Evolutionary conservation across 371 early-diverging fungal species (phyloP).

Genomic region (Syncephalastrum monosporum): DNA sequence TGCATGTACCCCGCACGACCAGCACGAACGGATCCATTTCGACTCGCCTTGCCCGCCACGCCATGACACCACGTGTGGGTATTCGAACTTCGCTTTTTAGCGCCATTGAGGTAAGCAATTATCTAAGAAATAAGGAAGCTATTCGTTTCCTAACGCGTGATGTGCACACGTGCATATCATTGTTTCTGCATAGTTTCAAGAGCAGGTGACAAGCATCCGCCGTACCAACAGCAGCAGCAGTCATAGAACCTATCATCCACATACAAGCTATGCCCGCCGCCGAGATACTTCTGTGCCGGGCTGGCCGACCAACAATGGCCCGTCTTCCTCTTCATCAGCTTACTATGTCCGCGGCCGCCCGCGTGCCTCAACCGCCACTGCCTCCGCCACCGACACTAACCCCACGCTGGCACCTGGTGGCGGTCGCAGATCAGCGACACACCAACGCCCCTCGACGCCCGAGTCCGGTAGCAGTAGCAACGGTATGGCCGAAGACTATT

Average conservation of each 20-base stretch:
- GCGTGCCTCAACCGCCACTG: slow-evolving; percentile 14
- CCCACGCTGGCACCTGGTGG: not conserved
- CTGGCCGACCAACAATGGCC: not conserved
- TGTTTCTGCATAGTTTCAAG: slow-evolving; percentile 28
- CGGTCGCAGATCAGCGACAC: not conserved
- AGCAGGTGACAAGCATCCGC: slow-evolving; percentile 32
- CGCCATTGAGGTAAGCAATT: slow-evolving; percentile 39
- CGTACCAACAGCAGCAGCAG: slow-evolving; percentile 29
- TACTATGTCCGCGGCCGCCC: slow-evolving; percentile 5
- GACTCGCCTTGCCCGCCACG: slow-evolving; percentile 28
- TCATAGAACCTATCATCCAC: slow-evolving; percentile 7
- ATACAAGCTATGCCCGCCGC: slow-evolving; percentile 6
- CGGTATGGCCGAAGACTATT: slow-evolving; percentile 22
- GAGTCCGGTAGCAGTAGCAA: slow-evolving; percentile 15
- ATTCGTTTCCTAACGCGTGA: slow-evolving; percentile 1
- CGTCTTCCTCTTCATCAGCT: not conserved
- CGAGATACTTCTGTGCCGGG: slow-evolving; percentile 14
- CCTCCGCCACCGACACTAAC: slow-evolving; percentile 1
- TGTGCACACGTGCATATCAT: not conserved
- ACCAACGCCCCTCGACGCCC: slow-evolving; percentile 4
- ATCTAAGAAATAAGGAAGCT: not conserved
- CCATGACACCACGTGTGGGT: slow-evolving; percentile 44
- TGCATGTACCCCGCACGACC: slow-evolving; percentile 29
- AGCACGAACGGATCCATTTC: slow-evolving; percentile 42
- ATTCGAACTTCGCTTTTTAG: slow-evolving; percentile 43